Base-by-base conservation (phyloP, 2,329 filamentous ascomycete species). In the Cordyceps cateniannulata region DNA sequence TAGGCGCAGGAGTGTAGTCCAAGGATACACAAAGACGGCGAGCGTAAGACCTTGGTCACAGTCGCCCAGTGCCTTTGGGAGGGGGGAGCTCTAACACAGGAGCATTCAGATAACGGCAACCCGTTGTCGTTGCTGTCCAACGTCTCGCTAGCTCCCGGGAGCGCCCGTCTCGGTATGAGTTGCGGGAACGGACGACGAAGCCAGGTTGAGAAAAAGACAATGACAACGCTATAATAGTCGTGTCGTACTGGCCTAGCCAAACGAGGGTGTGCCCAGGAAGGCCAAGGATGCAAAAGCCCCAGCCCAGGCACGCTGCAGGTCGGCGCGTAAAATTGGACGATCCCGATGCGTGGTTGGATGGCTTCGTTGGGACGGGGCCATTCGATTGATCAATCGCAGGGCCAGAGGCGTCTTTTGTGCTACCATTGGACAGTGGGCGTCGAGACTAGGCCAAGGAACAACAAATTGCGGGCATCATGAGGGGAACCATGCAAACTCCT, bases 351-450 rank as follows among this genome's bases (percentile, higher is more conserved):
- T 62, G 61, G 61, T 62, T 60, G 61, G 61, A 55, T 56, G 61
- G 38, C 55, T 55, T 45, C 22, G 20, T 50, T 40, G 38, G 42
- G 49, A n/a, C 22, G 50, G n/a, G 49, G 25, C 50, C 56, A 59
- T 56, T 62, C 10, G n/a, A 56, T 55, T 51, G 45, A 62, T 62
- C 55, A 50, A 59, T 62, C 49, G 56, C 42, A 35, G 56, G n/a
- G 47, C 56, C 22, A 14, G 27, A 54, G 25, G 27, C 29, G 29
- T 25, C 44, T 40, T 56, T 42, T 35, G 55, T 51, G 29, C 44
- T 48, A 14, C 56, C 56, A 62, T 62, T 62, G 61, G 61, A 57
- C 27, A 44, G 45, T 49, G 38, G n/a, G 40, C 44, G 29, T 20
- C 24, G 53, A 18, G 51, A 44, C 61, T 60, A 59, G 51, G 25